Conservation (phyloP, 2,329 filamentous ascomycete species). For the Cytospora mali region DNA sequence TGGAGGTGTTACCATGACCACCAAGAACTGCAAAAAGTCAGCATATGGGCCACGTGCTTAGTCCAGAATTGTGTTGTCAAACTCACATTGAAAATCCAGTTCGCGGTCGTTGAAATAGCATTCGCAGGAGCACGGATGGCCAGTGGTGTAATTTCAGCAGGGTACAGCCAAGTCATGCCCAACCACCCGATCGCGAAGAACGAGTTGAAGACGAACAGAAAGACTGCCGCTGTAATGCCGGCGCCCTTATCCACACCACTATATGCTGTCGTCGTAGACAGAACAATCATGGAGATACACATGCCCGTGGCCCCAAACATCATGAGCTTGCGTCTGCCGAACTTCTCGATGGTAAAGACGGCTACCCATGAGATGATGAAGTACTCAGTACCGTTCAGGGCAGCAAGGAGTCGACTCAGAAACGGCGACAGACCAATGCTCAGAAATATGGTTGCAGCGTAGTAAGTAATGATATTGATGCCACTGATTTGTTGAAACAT, state of each 20-base stretch:
- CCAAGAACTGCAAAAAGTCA: constrained; percentile 60
- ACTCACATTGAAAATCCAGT: constrained; percentile 25
- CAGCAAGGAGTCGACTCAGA: constrained; percentile 29
- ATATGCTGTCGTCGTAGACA: constrained; percentile 65
- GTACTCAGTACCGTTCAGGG: constrained; percentile 31
- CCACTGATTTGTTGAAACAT: constrained; percentile 48
- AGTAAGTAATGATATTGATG: constrained; percentile 31
- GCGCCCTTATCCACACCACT: constrained; percentile 47
- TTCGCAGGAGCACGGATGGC: constrained; percentile 74
- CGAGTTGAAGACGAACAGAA: constrained; percentile 71
- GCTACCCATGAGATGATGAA: constrained; percentile 28
- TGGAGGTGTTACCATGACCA: constrained; percentile 65
- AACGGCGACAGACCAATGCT: constrained; percentile 29
- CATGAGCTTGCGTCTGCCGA: constrained; percentile 32
- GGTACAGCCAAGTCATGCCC: constrained; percentile 63
- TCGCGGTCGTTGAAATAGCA: constrained; percentile 41
- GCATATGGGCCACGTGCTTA: background rate
- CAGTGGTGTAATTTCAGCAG: constrained; percentile 73
- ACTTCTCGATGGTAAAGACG: constrained; percentile 30
- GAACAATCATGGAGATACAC: constrained; percentile 63
- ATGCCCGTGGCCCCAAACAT: constrained; percentile 58
- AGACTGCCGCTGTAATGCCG: constrained; percentile 63
- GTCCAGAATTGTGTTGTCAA: background rate
- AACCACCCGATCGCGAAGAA: constrained; percentile 68
- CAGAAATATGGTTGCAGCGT: constrained; percentile 31